Percentiles rank a stretch among this genome's conserved stretches.
phyloP scores from a whole-genome alignment of 148 eudicot species.

The Suaeda aralocaspica region DNA sequence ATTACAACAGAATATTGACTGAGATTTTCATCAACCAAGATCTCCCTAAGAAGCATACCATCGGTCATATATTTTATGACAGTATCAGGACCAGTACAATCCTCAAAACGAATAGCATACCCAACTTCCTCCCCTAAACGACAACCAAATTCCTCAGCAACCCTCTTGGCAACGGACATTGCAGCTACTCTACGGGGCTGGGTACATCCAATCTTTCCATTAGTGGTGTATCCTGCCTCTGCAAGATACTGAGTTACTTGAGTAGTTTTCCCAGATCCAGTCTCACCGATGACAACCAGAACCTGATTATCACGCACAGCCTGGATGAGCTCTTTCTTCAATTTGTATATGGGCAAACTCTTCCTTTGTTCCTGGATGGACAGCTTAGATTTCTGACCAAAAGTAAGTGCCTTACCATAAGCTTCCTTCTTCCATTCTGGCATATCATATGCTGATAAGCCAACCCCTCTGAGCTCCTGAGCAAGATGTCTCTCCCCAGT shows the following conservation, averaged over 20 bases:
- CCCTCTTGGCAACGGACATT: conserved; percentile 95
- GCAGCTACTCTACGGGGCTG: conserved; percentile 99
- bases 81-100: conserved; percentile 90
- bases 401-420: conserved; percentile 75
- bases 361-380: conserved; percentile 91
- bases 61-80: conserved; percentile 96
- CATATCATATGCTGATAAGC: conserved; percentile 89
- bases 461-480: conserved; percentile 96
- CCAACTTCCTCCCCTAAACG: conserved; percentile 99
- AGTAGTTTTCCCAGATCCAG: conserved; percentile 95
- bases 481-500: conserved; percentile 92
- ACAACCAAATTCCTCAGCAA: conserved; percentile 94
- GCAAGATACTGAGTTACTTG: conserved; percentile 95
- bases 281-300: conserved; percentile 88
- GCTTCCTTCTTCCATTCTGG: conserved; percentile 99
- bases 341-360: conserved; percentile 80
- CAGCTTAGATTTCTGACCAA: conserved; percentile 89
- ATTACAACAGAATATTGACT: conserved; percentile 81
- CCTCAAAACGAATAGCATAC: conserved; percentile 91
- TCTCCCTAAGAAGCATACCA: conserved; percentile 92
- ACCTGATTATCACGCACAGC: conserved; percentile 90
- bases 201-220: conserved; percentile 90
- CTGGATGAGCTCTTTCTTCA: conserved; percentile 77
- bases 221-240: conserved; percentile 90
- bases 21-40: conserved; percentile 68